Evolutionary conservation across 768 basidiomycete genomes (phyloP), one percentile per base, ranked within the genome.

Genomic region (Lactifluus volemus): DNA sequence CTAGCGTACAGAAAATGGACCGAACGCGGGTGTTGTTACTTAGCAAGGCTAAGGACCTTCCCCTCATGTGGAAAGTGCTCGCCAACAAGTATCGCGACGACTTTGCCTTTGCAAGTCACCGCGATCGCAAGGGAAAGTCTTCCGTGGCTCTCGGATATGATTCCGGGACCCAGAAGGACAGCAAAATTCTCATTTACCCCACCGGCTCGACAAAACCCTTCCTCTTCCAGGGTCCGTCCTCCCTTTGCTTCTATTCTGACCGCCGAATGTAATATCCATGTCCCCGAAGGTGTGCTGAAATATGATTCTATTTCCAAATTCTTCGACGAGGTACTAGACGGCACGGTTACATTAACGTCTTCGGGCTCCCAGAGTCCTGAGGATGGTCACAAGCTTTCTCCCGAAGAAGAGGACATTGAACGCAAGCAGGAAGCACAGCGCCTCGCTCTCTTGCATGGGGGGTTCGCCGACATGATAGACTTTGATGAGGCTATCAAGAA

Each of bases 11-110:
- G 78, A 73, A 75, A 47, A 62, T 59, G 48, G 75, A 76, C 50
- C 72, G 78, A 63, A 76, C 79, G 32, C 84, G 85, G 17, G 83
- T 84, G 4, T 75, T 93, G 8, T 79, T 90, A 14, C 72, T 89
- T 58, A 88, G 86, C 68, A 85, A 90, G 70, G 85, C 86, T 61
- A 86, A 84, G 66, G 84, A 82, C 67, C 82, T 83, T 49, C 92
- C 91, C 1, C 73, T 92, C 11, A 76, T 92, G 44, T 93, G 90
- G 91, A 82, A 86, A 66, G 84, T 88, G 21, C 79, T 93, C 30
- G 82, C 80, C 25, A 88, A 89, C 69, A 87, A 84, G 65, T 92
- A 84, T 73, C 69, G 77, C 59, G 82, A 81, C 48, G 74, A 82
- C 63, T 75, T 92, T 10, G 77, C 75, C 30, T 83, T 92, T 64